phyloP scores from a whole-genome alignment of 768 basidiomycete species.

The Mycena chlorophos region DNA sequence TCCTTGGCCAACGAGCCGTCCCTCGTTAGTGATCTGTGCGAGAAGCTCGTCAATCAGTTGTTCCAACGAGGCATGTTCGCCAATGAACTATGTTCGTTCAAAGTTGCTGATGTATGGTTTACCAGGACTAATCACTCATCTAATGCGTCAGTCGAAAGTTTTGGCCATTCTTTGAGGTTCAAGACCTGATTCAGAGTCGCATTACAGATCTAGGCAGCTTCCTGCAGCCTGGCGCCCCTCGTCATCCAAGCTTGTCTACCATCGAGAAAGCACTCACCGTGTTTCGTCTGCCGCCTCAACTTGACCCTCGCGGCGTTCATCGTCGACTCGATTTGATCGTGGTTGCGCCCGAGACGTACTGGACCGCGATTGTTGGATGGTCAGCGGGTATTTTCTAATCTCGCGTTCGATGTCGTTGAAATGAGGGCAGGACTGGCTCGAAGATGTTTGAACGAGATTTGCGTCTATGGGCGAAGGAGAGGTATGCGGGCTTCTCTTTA shows the following conservation, averaged over 20 bases:
- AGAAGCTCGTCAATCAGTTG: conserved; percentile 57
- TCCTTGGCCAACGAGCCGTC: conserved; percentile 33
- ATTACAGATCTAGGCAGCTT: conserved; percentile 60
- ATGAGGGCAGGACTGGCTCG: conserved; percentile 69
- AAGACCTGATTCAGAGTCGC: not conserved
- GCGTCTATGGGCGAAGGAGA: conserved; percentile 68
- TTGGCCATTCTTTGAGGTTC: not conserved
- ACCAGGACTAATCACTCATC: conserved; percentile 74
- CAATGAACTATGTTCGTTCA: conserved; percentile 3
- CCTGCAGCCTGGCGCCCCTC: conserved; percentile 52
- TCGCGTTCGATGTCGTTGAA: not conserved
- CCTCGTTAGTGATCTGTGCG: conserved; percentile 63
- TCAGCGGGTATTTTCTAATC: conserved; percentile 32
- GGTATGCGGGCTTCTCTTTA: conserved; percentile 32
- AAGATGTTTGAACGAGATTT: conserved; percentile 90
- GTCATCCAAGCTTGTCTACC: conserved; percentile 69
- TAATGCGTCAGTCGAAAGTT: conserved; percentile 66
- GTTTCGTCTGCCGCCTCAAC: conserved; percentile 57
- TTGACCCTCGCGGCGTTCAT: conserved; percentile 41
- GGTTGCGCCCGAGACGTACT: conserved; percentile 73
- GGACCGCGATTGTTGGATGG: conserved; percentile 91
- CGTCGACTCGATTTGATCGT: conserved; percentile 86
- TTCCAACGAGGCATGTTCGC: conserved; percentile 51
- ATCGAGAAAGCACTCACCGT: conserved; percentile 86
- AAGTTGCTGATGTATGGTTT: too few relatives aligned